Evolutionary conservation across 345 rosid genomes (phyloP).

Genomic region (Garcia nutans): DNA sequence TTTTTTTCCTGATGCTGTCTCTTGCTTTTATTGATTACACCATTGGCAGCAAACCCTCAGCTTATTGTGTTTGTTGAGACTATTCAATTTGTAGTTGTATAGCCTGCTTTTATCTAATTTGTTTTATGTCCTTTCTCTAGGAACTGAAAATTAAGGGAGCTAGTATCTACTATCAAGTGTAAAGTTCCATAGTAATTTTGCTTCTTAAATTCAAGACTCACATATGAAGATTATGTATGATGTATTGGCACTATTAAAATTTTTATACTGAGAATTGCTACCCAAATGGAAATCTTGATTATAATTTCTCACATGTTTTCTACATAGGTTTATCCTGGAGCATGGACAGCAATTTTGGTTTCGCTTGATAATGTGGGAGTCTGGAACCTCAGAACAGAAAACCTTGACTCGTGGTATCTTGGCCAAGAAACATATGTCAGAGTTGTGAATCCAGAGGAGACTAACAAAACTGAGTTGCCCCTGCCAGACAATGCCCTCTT

Average conservation of each 20-base stretch:
- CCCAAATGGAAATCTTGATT: background rate
- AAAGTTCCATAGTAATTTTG: background rate
- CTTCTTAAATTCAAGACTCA: background rate
- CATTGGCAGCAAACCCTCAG: background rate
- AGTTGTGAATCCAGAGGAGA: slow-evolving; percentile 82
- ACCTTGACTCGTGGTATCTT: slow-evolving; percentile 96
- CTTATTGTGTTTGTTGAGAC: background rate
- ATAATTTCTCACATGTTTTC: background rate
- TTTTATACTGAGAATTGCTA: too few relatives aligned
- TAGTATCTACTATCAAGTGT: background rate
- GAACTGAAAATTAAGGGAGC: background rate
- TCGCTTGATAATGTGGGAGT: slow-evolving; percentile 96
- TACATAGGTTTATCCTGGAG: slow-evolving; percentile 90
- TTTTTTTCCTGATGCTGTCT: background rate
- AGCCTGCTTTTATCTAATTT: too few relatives aligned
- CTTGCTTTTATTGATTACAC: background rate
- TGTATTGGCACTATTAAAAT: too few relatives aligned
- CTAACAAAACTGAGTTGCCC: slow-evolving; percentile 86
- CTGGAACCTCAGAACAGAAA: slow-evolving; percentile 95
- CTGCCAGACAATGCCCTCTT: slow-evolving; percentile 81
- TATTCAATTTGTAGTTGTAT: too few relatives aligned
- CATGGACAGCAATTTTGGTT: slow-evolving; percentile 88
- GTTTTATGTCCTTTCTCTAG: background rate
- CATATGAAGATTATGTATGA: background rate
- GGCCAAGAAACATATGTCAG: slow-evolving; percentile 97